Conservation (phyloP, 2,329 filamentous ascomycete species). For the Cryphonectria parasitica region DNA sequence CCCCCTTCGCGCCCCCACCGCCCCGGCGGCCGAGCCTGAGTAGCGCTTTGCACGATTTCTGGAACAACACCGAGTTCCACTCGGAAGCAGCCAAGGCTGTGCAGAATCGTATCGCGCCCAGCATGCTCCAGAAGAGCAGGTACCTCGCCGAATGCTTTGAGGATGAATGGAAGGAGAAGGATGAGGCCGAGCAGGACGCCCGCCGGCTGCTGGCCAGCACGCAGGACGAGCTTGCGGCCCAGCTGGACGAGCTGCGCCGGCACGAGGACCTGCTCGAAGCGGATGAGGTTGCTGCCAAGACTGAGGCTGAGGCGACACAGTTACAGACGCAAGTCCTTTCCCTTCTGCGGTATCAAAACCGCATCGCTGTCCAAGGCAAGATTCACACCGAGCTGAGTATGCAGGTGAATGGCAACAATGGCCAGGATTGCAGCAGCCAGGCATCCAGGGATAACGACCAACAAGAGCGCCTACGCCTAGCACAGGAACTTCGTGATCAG, state of each 20-base stretch:
- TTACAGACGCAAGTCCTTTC: constrained; percentile 43
- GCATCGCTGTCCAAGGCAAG: constrained; percentile 55
- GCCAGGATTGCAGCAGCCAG: constrained; percentile 36
- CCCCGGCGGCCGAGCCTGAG: constrained; percentile 59
- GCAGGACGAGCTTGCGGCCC: constrained; percentile 67
- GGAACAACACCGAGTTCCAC: constrained; percentile 25
- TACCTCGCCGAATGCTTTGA: constrained; percentile 74
- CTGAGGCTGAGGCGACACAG: constrained; percentile 54
- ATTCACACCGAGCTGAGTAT: constrained; percentile 55
- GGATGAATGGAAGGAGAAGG: constrained; percentile 74
- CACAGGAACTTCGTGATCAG: constrained; percentile 59
- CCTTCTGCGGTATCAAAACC: constrained; percentile 52
- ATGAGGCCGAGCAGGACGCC: constrained; percentile 70
- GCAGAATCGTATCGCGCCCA: constrained; percentile 68
- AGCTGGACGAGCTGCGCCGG: constrained; percentile 56
- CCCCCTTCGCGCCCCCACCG: constrained; percentile 66
- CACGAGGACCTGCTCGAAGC: constrained; percentile 56
- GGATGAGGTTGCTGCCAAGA: constrained; percentile 56
- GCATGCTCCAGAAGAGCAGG: constrained; percentile 73
- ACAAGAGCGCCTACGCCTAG: constrained; percentile 61
- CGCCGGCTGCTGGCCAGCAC: constrained; percentile 68
- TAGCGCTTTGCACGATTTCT: constrained; percentile 49
- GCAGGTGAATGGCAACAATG: constrained; percentile 47
- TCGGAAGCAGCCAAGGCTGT: constrained; percentile 71
- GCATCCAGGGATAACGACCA: constrained; percentile 45